Conservation (phyloP, 2,329 filamentous ascomycete genomes). For the Fusarium tjaetaba region DNA sequence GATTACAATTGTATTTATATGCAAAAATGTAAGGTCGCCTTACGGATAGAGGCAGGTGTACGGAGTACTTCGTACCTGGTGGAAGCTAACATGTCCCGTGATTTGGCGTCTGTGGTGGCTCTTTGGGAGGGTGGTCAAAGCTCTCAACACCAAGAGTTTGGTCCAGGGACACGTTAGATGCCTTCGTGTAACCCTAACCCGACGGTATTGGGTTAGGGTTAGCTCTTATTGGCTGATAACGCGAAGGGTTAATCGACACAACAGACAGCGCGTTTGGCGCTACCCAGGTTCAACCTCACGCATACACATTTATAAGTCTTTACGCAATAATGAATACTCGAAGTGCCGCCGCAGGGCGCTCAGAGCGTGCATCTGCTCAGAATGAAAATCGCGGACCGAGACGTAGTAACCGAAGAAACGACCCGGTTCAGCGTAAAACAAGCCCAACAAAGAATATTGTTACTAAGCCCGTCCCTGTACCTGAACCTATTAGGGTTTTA, state of each 20-base stretch:
- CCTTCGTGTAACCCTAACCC: not conserved
- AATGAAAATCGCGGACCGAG: slow-evolving; percentile 15
- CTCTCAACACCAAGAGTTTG: slow-evolving; percentile 4
- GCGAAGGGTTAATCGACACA: slow-evolving; percentile 1
- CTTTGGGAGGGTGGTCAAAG: not conserved
- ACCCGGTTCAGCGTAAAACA: not conserved
- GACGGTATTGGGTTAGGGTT: slow-evolving; percentile 34
- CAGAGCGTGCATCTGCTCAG: slow-evolving; percentile 5
- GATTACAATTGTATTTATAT: not conserved
- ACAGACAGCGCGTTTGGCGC: not conserved
- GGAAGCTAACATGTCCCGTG: not conserved
- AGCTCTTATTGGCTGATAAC: slow-evolving; percentile 8
- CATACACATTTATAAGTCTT: not conserved
- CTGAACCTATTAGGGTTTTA: slow-evolving; percentile 2
- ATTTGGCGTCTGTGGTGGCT: not conserved
- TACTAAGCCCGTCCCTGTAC: not conserved
- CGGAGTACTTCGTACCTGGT: not conserved
- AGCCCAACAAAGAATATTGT: not conserved
- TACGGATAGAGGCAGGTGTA: not conserved
- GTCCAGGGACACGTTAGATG: not conserved
- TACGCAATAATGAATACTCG: slow-evolving; percentile 32
- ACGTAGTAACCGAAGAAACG: slow-evolving; percentile 28
- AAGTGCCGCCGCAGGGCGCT: slow-evolving; percentile 21
- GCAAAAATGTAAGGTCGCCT: not conserved
- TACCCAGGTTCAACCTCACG: not conserved